These are phyloP conservation scores for Acanthamoeba culbertsoni DNA, from an alignment of 208 protist species.

Conservation along the genomic window DNA sequence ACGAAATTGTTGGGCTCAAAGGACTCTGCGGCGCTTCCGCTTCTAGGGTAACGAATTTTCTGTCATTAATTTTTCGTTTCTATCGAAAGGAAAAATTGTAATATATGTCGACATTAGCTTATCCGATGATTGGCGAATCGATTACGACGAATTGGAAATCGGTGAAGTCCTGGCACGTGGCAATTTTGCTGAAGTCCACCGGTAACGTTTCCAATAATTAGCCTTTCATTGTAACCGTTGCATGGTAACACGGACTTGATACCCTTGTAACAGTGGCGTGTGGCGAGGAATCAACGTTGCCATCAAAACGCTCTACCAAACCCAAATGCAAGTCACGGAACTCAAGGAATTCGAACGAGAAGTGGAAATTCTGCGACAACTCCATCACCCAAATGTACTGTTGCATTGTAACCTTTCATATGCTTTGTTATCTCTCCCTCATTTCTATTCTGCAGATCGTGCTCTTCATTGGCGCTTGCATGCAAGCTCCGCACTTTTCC, in stretches of 20 bases:
- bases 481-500: neutral
- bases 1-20: neutral
- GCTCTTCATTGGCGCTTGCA: slow-evolving; percentile 7
- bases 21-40: neutral
- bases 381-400: neutral
- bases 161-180: neutral
- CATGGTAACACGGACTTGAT: too few species aligned
- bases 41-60: neutral
- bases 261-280: neutral
- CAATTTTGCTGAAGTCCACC: neutral
- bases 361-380: neutral
- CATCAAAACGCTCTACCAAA: slow-evolving; percentile 15
- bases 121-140: neutral
- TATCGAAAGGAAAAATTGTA: too few species aligned
- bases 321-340: neutral
- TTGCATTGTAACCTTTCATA: neutral
- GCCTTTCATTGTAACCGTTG: neutral
- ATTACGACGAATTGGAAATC: neutral
- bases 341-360: neutral
- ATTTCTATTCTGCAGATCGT: neutral
- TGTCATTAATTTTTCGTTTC: too few species aligned
- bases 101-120: too few species aligned
- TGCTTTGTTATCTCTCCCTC: neutral
- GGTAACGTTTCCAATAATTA: neutral
- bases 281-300: slow-evolving; percentile 10